Evolutionary conservation across 2,329 filamentous ascomycete species (phyloP), one percentile per base, ranked within the genome.

Genomic region (Colletotrichum euphorbiae): DNA sequence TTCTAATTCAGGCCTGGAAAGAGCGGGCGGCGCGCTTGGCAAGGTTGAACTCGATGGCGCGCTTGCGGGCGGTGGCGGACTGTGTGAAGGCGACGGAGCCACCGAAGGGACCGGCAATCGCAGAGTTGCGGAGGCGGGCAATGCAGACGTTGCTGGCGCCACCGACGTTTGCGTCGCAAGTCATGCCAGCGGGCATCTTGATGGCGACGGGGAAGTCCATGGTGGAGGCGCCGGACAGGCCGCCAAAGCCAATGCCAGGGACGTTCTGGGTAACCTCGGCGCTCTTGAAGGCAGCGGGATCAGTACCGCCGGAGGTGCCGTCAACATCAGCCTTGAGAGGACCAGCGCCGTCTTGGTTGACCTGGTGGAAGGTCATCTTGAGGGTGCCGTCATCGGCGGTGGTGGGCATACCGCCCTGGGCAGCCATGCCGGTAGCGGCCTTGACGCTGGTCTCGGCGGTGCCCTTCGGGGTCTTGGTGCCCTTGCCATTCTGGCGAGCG

Each of bases 341-440:
- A 2, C 89, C 90, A 0, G 89, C 89, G 19, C 89, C 89, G 73
- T 91, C 89, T 76, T 91, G 89, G 83, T 91, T 91, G 80, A 91
- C 86, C 80, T 91, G 87, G 77, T 89, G 88, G 80, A 87, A 91
- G 69, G 85, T 88, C 84, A 91, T 85, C 64, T 82, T 84, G 75
- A 91, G 80, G 24, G 83, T 83, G 73, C 88, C 88, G 60, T 97
- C 93, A 61, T 87, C 85, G 15, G 91, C 91, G 67, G 87, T 79
- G 45, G 91, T 84, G 12, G 90, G 83, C 0, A 97, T 87, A 43
- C 89, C 89, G 0, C 98, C 87, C 70, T 91, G 86, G 54, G 87
- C 80, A 55, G 89, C 89, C 17, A 78, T 72, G 66, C 89, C 89
- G 8, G 85, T 82, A 9, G 84, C 81, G 3, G 82, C 80, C 24